These are phyloP conservation scores for Sordariomycetes sp. DNA, from an alignment of 2,329 filamentous ascomycete species.

Conservation along the genomic window DNA sequence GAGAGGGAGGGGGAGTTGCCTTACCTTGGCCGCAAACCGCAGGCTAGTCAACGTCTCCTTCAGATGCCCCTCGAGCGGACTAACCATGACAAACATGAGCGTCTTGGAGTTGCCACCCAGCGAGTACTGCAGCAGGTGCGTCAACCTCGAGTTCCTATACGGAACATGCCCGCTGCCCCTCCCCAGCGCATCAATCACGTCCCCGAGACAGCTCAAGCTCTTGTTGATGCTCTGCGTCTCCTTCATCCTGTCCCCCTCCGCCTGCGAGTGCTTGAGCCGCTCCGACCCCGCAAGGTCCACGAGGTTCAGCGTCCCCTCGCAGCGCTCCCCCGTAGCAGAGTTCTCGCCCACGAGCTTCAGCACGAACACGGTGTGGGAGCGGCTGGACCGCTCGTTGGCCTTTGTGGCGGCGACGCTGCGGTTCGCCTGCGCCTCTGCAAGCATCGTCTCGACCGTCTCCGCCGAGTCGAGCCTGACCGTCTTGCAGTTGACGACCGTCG, in stretches of 20 bases:
- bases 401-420: slow-evolving; percentile 93
- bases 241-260: slow-evolving; percentile 73
- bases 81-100: slow-evolving; percentile 98
- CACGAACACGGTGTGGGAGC: slow-evolving; percentile 94
- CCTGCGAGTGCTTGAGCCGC: slow-evolving; percentile 73
- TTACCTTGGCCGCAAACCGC: slow-evolving; percentile 86
- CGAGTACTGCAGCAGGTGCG: slow-evolving; percentile 88
- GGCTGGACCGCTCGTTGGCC: slow-evolving; percentile 86
- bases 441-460: slow-evolving; percentile 64
- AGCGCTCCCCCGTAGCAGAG: slow-evolving; percentile 62
- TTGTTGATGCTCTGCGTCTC: slow-evolving; percentile 98
- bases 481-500: slow-evolving; percentile 67
- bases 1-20: background rate
- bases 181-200: slow-evolving; percentile 90
- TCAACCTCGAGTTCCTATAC: slow-evolving; percentile 94
- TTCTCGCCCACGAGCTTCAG: slow-evolving; percentile 67
- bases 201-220: slow-evolving; percentile 78
- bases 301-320: slow-evolving; percentile 87
- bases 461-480: slow-evolving; percentile 68
- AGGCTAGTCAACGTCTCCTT: slow-evolving; percentile 89
- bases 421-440: slow-evolving; percentile 71
- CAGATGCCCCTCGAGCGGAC: slow-evolving; percentile 78
- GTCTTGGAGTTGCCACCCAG: slow-evolving; percentile 93
- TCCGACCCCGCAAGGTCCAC: slow-evolving; percentile 94
- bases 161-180: slow-evolving; percentile 75